Evolutionary conservation across 805 yeast genomes (phyloP).

Genomic region (Metschnikowia kofuensis): DNA sequence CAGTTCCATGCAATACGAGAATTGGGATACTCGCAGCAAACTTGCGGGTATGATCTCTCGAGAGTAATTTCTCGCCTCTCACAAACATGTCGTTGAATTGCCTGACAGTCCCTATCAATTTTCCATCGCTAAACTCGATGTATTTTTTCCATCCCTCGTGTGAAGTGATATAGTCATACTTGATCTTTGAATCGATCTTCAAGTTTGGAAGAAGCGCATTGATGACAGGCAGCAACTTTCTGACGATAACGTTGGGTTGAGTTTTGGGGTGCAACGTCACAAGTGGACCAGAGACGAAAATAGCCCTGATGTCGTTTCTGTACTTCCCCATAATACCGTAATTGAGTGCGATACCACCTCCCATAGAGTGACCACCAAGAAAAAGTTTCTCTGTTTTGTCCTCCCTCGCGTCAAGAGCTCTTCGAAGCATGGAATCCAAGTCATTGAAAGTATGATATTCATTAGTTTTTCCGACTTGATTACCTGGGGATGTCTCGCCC

Average conservation of each 20-base stretch:
- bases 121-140: conserved; percentile 36
- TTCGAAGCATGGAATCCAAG: conserved; percentile 54
- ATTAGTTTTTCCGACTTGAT: conserved; percentile 52
- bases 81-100: conserved; percentile 58
- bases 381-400: conserved; percentile 39
- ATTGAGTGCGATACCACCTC: conserved; percentile 68
- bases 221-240: conserved; percentile 39
- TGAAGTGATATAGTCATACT: conserved; percentile 52
- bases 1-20: conserved; percentile 58
- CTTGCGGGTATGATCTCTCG: conserved; percentile 33
- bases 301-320: conserved; percentile 44
- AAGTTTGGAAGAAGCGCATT: conserved; percentile 43
- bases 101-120: conserved; percentile 51
- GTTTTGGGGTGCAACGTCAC: conserved; percentile 56
- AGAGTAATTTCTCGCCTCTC: conserved; percentile 55
- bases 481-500: conserved; percentile 59
- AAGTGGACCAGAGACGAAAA: conserved; percentile 58
- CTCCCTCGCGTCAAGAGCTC: conserved; percentile 34
- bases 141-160: conserved; percentile 46
- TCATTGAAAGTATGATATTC: conserved; percentile 58
- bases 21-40: conserved; percentile 44
- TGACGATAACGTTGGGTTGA: conserved; percentile 47
- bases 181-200: conserved; percentile 53
- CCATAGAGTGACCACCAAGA: conserved; percentile 76
- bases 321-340: conserved; percentile 57